A percentile compares a stretch with the other conserved stretches of the same genome.
These are phyloP conservation scores for Neopestalotiopsis sp. DNA, from an alignment of 2,329 filamentous ascomycete genomes.

Conservation along the genomic window DNA sequence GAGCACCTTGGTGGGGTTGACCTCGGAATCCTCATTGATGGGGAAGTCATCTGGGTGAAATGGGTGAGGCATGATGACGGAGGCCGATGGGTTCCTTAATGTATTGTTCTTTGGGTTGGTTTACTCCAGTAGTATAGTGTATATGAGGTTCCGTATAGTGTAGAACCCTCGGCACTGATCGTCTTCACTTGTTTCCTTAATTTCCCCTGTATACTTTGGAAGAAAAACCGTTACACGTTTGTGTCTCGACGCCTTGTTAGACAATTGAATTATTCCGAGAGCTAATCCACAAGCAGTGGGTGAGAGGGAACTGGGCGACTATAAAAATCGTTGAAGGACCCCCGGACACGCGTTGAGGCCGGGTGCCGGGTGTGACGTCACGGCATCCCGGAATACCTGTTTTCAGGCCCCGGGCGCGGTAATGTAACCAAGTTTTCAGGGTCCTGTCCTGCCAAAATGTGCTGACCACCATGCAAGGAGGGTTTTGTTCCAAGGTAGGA, in stretches of 20 bases:
- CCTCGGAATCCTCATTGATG: constrained; percentile 30
- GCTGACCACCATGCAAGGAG: neutral
- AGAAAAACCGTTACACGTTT: constrained; percentile 6
- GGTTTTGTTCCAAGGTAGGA: neutral
- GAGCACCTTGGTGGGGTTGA: constrained; percentile 32
- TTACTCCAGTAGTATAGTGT: neutral
- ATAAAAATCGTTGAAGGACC: neutral
- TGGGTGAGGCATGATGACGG: constrained; percentile 34
- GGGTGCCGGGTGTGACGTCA: constrained; percentile 19
- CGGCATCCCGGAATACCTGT: constrained; percentile 18
- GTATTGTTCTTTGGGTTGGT: neutral
- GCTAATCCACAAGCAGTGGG: neutral
- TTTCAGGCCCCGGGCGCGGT: constrained; percentile 15
- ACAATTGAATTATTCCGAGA: constrained; percentile 2
- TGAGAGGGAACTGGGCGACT: neutral
- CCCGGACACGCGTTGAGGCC: neutral
- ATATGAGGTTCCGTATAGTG: neutral
- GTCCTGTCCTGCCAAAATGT: neutral
- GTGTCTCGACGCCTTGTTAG: neutral
- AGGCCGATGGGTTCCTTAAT: neutral
- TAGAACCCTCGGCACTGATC: neutral
- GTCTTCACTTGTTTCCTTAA: neutral
- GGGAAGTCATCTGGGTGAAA: constrained; percentile 41
- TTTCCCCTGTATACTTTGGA: no score
- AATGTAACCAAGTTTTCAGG: constrained; percentile 13